phyloP scores from a whole-genome alignment of 306 rosid genomes.

The Prunus campanulata region DNA sequence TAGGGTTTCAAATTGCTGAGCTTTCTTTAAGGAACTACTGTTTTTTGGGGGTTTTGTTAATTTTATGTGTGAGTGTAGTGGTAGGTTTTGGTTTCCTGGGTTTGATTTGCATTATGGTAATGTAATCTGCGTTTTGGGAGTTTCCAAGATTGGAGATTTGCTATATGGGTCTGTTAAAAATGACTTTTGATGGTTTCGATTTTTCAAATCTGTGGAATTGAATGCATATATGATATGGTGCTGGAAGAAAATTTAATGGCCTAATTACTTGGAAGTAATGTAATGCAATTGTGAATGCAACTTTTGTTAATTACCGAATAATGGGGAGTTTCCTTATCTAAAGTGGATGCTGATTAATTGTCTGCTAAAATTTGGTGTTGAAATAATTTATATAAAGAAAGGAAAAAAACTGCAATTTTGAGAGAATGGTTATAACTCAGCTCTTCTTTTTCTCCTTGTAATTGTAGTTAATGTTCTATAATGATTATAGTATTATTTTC shows the following conservation, averaged over 20 bases:
- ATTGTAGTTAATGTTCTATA: not conserved
- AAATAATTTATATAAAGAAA: not conserved
- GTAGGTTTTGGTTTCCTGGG: not conserved
- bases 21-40: not conserved
- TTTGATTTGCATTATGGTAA: not conserved
- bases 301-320: not conserved
- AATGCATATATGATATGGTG: not conserved
- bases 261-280: too few species aligned
- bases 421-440: not conserved
- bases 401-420: not conserved
- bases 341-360: not conserved
- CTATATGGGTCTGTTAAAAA: not conserved
- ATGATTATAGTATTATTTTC: not conserved
- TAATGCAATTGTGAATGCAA: not conserved
- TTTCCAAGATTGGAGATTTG: not conserved
- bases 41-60: not conserved
- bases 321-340: not conserved
- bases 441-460: not conserved
- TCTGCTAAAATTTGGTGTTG: not conserved
- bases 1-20: not conserved
- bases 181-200: not conserved
- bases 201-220: not conserved
- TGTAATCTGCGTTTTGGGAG: not conserved
- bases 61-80: not conserved
- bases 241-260: not conserved